Evolutionary conservation across 129 eudicot genomes (phyloP).

Genomic region (Flaveria brownii): DNA sequence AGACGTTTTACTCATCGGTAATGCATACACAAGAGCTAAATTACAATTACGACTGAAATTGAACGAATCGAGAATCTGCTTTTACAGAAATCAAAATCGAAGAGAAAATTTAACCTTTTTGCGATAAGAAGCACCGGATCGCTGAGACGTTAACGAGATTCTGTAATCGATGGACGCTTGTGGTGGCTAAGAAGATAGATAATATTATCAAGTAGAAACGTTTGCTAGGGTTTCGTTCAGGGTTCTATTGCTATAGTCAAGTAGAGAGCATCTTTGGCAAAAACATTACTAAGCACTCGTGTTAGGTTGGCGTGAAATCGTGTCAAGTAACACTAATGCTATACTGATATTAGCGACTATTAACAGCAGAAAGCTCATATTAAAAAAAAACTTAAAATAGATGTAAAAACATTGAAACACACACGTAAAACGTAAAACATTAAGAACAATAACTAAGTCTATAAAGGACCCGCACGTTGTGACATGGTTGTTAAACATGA

Average conservation of each 20-base stretch:
- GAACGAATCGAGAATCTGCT: conserved; percentile 22
- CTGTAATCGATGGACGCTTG: background rate
- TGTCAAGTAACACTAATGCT: too few species aligned
- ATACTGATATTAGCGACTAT: too few species aligned
- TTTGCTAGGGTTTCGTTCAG: conserved; percentile 37
- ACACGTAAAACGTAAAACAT: too few species aligned
- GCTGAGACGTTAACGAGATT: conserved; percentile 16
- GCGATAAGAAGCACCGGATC: background rate
- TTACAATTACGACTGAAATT: conserved; percentile 16
- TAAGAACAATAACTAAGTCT: too few species aligned
- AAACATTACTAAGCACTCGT: too few species aligned
- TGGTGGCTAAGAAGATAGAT: conserved; percentile 20
- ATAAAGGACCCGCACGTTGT: too few species aligned
- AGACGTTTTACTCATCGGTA: background rate
- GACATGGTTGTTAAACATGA: too few species aligned
- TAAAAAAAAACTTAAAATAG: background rate
- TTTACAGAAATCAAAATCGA: conserved; percentile 18
- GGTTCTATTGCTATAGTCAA: conserved; percentile 13
- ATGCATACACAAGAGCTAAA: background rate
- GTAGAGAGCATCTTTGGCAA: conserved; percentile 17
- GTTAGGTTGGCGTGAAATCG: too few species aligned
- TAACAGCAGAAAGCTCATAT: too few species aligned
- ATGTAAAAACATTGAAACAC: too few species aligned
- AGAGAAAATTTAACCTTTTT: conserved; percentile 6
- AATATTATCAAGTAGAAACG: conserved; percentile 17